Percentiles rank a stretch among this genome's conserved stretches.
Conservation (phyloP, 768 basidiomycete genomes). For the Podaxis sp. region DNA sequence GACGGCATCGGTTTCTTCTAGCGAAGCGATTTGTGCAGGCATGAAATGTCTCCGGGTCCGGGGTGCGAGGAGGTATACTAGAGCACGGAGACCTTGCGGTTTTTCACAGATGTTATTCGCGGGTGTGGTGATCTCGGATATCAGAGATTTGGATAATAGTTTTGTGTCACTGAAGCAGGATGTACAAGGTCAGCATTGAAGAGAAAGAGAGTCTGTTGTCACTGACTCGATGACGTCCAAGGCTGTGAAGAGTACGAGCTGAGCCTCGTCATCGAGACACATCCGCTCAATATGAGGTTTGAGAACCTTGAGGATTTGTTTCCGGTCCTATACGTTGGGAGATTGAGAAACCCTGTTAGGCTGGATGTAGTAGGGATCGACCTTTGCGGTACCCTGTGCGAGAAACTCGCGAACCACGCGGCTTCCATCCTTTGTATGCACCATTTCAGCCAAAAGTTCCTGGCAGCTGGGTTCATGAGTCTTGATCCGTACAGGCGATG, state of each 20-base stretch:
- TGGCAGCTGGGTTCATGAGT: constrained; percentile 50
- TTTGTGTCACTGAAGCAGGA: constrained; percentile 73
- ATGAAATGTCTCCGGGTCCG: constrained; percentile 86
- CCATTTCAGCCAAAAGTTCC: constrained; percentile 86
- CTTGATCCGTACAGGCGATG: background rate
- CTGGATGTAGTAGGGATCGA: constrained; percentile 18
- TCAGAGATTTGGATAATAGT: constrained; percentile 73
- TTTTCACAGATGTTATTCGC: constrained; percentile 54
- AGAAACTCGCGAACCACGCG: constrained; percentile 83
- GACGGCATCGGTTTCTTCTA: constrained; percentile 70
- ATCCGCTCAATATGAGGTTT: constrained; percentile 89
- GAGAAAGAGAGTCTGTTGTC: background rate
- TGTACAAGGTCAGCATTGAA: background rate
- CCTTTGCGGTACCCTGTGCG: constrained; percentile 80
- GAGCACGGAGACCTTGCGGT: constrained; percentile 74
- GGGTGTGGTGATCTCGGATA: constrained; percentile 60
- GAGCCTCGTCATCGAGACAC: constrained; percentile 86
- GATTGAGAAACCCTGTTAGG: background rate
- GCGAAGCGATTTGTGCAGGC: constrained; percentile 64
- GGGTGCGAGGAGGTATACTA: constrained; percentile 81
- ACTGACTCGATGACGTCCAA: constrained; percentile 65
- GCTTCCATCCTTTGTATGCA: constrained; percentile 91
- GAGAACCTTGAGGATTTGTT: constrained; percentile 84
- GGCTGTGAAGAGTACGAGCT: constrained; percentile 84
- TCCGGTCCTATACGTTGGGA: constrained; percentile 59